A percentile compares a stretch with the other conserved stretches of the same genome.
phyloP scores from a whole-genome alignment of 2,329 filamentous ascomycete species.

The Paecilomyces variotii region DNA sequence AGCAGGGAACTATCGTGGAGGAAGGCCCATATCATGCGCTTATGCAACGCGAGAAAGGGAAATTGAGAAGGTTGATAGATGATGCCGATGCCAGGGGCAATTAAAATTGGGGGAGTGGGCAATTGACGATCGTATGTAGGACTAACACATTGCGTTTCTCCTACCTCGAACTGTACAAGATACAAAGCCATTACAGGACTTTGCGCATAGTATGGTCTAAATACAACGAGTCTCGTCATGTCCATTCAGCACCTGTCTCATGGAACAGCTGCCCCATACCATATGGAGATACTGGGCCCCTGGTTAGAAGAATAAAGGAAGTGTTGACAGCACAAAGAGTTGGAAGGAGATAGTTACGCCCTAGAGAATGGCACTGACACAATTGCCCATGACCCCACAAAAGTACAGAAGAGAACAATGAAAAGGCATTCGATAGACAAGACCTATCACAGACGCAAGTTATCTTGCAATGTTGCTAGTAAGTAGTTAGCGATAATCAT shows the following conservation, averaged over 20 bases:
- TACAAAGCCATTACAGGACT: too few species aligned
- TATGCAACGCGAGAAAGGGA: conserved; percentile 34
- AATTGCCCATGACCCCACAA: too few species aligned
- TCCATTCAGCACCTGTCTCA: too few species aligned
- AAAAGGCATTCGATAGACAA: not conserved
- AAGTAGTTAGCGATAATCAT: not conserved
- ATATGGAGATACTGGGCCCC: too few species aligned
- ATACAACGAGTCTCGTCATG: conserved; percentile 1
- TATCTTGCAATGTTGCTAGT: not conserved
- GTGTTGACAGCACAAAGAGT: too few species aligned
- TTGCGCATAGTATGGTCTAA: conserved; percentile 7
- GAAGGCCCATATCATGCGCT: conserved; percentile 63
- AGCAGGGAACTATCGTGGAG: conserved; percentile 60
- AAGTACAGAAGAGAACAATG: not conserved
- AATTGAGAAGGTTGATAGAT: conserved; percentile 35
- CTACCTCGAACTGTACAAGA: too few species aligned
- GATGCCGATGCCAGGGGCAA: conserved; percentile 2
- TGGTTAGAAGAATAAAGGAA: too few species aligned
- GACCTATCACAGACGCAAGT: not conserved
- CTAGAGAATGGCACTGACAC: too few species aligned
- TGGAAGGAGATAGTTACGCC: too few species aligned
- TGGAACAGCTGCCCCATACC: too few species aligned
- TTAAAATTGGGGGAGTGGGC: too few species aligned
- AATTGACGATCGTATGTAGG: not conserved
- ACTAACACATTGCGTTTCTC: not conserved